Conservation (phyloP, 176 grass and related monocot genomes). For the Lolium multiflorum region DNA sequence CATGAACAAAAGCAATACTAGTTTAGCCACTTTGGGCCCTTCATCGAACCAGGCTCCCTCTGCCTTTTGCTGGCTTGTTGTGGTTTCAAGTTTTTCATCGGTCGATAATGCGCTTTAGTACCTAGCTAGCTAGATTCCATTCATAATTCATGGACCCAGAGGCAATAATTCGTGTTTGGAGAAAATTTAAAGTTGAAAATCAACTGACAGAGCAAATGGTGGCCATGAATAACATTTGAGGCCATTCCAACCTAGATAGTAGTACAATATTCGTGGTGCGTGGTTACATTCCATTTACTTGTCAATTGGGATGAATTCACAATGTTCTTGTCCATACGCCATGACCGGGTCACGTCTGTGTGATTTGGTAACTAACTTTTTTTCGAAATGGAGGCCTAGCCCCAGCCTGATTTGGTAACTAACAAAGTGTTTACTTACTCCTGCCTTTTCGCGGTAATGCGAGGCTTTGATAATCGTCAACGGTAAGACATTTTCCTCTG, state of each 20-base stretch:
- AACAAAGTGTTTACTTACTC: not conserved
- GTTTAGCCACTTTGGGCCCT: constrained; percentile 46
- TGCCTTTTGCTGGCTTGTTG: constrained; percentile 2
- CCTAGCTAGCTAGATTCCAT: constrained; percentile 28
- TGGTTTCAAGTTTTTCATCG: not conserved
- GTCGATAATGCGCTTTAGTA: constrained; percentile 12
- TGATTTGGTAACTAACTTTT: too few species aligned
- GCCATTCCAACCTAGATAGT: too few species aligned
- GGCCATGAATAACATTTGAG: too few species aligned
- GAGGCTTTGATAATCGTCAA: not conserved
- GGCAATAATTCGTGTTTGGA: not conserved
- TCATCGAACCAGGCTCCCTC: constrained; percentile 12
- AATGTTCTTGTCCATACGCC: not conserved
- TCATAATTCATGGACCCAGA: constrained; percentile 6
- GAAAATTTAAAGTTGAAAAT: not conserved
- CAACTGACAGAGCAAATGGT: too few species aligned
- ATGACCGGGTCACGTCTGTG: not conserved
- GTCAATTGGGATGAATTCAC: not conserved
- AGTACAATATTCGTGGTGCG: too few species aligned
- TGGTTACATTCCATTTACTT: not conserved
- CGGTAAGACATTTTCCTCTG: constrained; percentile 29
- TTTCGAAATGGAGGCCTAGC: too few species aligned
- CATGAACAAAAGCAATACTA: constrained; percentile 39
- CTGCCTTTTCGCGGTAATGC: constrained; percentile 7
- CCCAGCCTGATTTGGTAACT: not conserved